These are phyloP conservation scores for Globisporangium iwayamae DNA, from an alignment of 352 stramenopile genomes.

Conservation along the genomic window DNA sequence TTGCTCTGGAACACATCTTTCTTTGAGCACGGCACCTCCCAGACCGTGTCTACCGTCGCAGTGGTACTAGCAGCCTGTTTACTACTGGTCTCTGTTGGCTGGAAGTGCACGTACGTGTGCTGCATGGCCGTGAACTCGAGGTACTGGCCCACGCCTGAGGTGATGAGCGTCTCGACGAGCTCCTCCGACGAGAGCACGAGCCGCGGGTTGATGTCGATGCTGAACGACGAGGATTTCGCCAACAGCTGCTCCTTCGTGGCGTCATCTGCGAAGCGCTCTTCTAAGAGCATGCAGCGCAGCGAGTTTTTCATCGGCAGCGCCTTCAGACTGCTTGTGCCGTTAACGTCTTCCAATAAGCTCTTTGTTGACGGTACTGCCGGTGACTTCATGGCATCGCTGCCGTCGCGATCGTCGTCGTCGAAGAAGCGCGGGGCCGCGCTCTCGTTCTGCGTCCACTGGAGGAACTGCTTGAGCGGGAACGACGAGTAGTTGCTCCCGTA, in stretches of 20 bases:
- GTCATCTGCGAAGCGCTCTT: constrained; percentile 37
- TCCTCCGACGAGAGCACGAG: constrained; percentile 76
- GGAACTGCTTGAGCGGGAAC: constrained; percentile 56
- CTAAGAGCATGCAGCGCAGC: constrained; percentile 44
- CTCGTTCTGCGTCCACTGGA: constrained; percentile 55
- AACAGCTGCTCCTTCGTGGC: constrained; percentile 32
- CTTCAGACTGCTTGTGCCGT: neutral
- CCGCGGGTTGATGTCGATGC: constrained; percentile 75
- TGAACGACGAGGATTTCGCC: constrained; percentile 55
- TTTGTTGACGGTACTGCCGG: neutral
- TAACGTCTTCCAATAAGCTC: neutral
- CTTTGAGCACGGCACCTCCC: constrained; percentile 87
- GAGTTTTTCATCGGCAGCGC: constrained; percentile 39
- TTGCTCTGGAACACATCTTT: constrained; percentile 88
- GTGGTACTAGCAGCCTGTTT: constrained; percentile 4
- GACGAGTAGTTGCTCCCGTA: constrained; percentile 81
- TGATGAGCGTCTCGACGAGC: constrained; percentile 81
- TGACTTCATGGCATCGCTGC: constrained; percentile 11
- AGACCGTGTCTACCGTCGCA: constrained; percentile 42
- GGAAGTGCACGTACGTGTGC: constrained; percentile 72
- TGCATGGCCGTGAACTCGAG: constrained; percentile 88
- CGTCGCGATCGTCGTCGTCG: constrained; percentile 21
- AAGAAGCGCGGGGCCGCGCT: constrained; percentile 29
- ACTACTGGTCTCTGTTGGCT: constrained; percentile 4
- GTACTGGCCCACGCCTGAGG: constrained; percentile 82